phyloP scores from a whole-genome alignment of 345 rosid species.

The Brassica incana region DNA sequence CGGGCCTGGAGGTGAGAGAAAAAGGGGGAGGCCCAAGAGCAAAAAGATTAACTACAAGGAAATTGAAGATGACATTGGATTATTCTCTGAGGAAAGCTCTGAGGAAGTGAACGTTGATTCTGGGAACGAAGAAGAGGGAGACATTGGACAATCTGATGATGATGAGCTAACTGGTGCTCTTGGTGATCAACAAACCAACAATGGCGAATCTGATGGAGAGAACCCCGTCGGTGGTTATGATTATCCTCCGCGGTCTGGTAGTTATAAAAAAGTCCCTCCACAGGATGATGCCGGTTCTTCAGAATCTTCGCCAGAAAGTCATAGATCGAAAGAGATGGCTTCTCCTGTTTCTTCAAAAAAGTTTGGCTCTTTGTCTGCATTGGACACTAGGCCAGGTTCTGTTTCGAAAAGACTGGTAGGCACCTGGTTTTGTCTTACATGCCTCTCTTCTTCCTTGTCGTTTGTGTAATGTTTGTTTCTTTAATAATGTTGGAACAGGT shows the following conservation, averaged over 20 bases:
- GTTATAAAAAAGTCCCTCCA: conserved; percentile 48
- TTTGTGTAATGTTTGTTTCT: conserved; percentile 30
- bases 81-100: conserved; percentile 83
- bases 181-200: conserved; percentile 51
- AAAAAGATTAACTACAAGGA: conserved; percentile 93
- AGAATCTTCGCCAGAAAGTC: conserved; percentile 84
- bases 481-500: conserved; percentile 50
- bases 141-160: conserved; percentile 76
- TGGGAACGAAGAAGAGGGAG: conserved; percentile 88
- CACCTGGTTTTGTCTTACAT: conserved; percentile 23
- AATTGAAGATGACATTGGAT: conserved; percentile 86
- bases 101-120: conserved; percentile 81
- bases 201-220: conserved; percentile 83
- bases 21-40: conserved; percentile 86
- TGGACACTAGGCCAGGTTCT: conserved; percentile 91
- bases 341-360: conserved; percentile 93
- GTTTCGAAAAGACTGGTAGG: conserved; percentile 76
- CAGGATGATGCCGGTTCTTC: conserved; percentile 80
- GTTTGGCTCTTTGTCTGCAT: conserved; percentile 94
- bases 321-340: conserved; percentile 57
- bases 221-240: conserved; percentile 54
- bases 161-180: conserved; percentile 73
- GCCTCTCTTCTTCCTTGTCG: conserved; percentile 13
- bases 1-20: conserved; percentile 71
- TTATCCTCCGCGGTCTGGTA: conserved; percentile 57